phyloP scores from a whole-genome alignment of 805 yeast genomes.

The Teunomyces stri region DNA sequence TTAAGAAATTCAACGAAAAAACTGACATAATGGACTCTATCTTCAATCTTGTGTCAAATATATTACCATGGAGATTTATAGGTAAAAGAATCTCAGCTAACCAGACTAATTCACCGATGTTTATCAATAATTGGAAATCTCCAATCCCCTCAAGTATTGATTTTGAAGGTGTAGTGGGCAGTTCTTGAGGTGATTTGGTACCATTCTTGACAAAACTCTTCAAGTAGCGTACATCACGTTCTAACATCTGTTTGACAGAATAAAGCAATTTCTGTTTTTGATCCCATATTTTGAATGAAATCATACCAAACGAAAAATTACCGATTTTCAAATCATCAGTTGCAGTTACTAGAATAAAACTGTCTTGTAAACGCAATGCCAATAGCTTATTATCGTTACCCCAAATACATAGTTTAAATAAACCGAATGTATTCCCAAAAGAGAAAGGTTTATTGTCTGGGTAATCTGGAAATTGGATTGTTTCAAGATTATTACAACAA shows the following conservation, averaged over 20 bases:
- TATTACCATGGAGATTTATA: slow-evolving; percentile 15
- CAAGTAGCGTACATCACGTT: slow-evolving; percentile 14
- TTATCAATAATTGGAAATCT: slow-evolving; percentile 13
- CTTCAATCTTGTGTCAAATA: slow-evolving; percentile 16
- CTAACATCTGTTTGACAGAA: slow-evolving; percentile 10
- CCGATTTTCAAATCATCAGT: slow-evolving; percentile 13
- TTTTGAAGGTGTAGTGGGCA: background rate
- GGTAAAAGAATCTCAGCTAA: slow-evolving; percentile 17
- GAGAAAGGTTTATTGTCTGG: slow-evolving; percentile 4
- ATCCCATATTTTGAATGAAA: slow-evolving; percentile 8
- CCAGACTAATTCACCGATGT: slow-evolving; percentile 20
- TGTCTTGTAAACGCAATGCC: slow-evolving; percentile 4
- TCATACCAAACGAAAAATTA: slow-evolving; percentile 8
- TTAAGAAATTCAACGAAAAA: slow-evolving; percentile 12
- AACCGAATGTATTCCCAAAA: background rate
- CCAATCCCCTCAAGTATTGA: background rate
- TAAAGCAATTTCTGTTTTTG: slow-evolving; percentile 9
- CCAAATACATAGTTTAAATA: slow-evolving; percentile 7
- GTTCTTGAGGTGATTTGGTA: background rate
- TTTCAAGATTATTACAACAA: background rate
- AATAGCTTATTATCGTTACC: slow-evolving; percentile 6
- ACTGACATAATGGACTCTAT: slow-evolving; percentile 11
- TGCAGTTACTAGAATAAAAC: slow-evolving; percentile 10
- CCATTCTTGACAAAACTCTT: background rate
- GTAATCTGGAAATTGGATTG: background rate